Percentiles rank a stretch among this genome's conserved stretches.
Conservation (phyloP, 495 filamentous ascomycete species). For the Aspergillus sparsus region DNA sequence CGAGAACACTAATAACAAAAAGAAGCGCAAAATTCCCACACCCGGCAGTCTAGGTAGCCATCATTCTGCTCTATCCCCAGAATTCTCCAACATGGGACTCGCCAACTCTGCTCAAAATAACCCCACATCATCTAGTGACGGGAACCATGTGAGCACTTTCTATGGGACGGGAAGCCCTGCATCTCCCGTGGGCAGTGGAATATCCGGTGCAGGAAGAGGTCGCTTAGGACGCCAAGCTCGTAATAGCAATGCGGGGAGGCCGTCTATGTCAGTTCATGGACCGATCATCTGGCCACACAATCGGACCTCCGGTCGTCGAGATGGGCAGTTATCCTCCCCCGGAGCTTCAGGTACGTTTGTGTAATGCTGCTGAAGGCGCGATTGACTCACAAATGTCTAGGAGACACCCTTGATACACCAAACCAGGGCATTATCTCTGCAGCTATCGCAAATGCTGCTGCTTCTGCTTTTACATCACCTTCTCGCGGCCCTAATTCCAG, state of each 20-base stretch:
- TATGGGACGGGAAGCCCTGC: constrained; percentile 57
- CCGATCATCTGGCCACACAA: constrained; percentile 39
- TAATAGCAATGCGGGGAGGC: constrained; percentile 56
- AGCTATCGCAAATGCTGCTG: constrained; percentile 87
- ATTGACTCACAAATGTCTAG: constrained; percentile 26
- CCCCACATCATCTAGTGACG: constrained; percentile 43
- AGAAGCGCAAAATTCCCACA: constrained; percentile 96
- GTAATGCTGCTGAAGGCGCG: not conserved
- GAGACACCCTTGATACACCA: constrained; percentile 34
- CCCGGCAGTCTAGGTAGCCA: constrained; percentile 69
- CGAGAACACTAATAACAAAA: constrained; percentile 99
- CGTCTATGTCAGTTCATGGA: constrained; percentile 56
- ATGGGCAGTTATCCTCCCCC: constrained; percentile 42
- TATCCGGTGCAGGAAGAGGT: constrained; percentile 78
- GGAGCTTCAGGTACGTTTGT: constrained; percentile 38
- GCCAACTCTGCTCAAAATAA: constrained; percentile 47
- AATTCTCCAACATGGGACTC: constrained; percentile 64
- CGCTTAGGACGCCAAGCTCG: constrained; percentile 64
- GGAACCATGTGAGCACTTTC: constrained; percentile 54
- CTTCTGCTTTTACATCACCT: constrained; percentile 63
- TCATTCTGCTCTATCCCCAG: constrained; percentile 60
- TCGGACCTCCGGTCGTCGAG: constrained; percentile 40
- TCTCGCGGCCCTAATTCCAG: constrained; percentile 68
- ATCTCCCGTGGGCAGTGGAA: constrained; percentile 55
- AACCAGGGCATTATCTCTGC: constrained; percentile 81